Base-by-base conservation (phyloP, 352 stramenopile species). In the Pythium oligandrum region DNA sequence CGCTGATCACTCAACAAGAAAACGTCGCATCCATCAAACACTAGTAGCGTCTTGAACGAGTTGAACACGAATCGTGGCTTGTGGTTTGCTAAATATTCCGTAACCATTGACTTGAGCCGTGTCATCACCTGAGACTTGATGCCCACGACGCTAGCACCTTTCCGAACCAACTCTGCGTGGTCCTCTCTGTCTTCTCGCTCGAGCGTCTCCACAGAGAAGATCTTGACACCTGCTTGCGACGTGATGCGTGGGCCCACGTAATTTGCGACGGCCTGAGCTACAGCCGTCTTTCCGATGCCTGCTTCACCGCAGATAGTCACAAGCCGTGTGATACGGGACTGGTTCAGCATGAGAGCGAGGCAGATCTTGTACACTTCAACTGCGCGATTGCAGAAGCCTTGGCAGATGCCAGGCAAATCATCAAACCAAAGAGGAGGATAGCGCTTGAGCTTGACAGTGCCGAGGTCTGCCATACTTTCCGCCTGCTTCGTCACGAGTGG, bases 281-380 rank as follows among this genome's bases (percentile, higher is more conserved):
- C 71, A 0, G 79, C 69, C 8, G 83, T 90, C 44, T 93, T 93
- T 3, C 81, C 81, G 44, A 92, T 85, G 1, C 81, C 81, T 70
- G 83, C 75, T 53, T 88, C 76, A 4, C 81, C 81, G 17, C 66
- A 84, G 51, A 92, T 86, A 10, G 76, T 88, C 39, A 90, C 81
- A 6, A 90, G 70, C 2, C 81, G 78, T 11, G 77, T 92, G 48
- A 88, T 88, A 11, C 76, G 75, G 6, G 71, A 83, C 69, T 90
- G 81, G 4, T 75, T 87, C 52, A 88, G 72, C 73, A 90, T 84
- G 8, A 90, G 48, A n/a, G 80, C 75, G 12, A 88, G 45, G 46
- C 77, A 87, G 7, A 90, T 88, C 47, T 90, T 87, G 73, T 93
- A 93, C 43, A 90, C 79, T 55, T 93, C 83, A 1, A 87, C 70